These are phyloP conservation scores for Xylaria sp. DNA, from an alignment of 2,329 filamentous ascomycete genomes.

Conservation along the genomic window DNA sequence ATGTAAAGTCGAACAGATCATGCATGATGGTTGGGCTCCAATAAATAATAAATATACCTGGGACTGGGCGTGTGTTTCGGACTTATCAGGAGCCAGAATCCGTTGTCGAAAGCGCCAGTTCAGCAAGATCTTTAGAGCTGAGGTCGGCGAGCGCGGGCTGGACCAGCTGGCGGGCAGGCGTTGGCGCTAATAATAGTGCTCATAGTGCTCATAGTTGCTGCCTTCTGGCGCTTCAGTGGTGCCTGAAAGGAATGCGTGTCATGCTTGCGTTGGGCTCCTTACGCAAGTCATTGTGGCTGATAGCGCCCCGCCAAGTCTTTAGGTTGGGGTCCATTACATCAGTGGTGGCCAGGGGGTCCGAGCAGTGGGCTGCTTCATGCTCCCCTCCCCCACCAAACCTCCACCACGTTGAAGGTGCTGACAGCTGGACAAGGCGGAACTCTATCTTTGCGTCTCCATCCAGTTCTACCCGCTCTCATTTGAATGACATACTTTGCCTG, in stretches of 20 bases:
- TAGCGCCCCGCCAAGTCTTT: constrained; percentile 36
- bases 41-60: background rate
- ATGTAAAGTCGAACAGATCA: constrained; percentile 15
- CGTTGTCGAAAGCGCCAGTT: constrained; percentile 4
- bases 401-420: constrained; percentile 36
- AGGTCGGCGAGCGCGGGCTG: background rate
- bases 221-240: constrained; percentile 14
- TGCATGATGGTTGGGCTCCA: constrained; percentile 19
- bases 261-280: constrained; percentile 43
- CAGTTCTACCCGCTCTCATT: constrained; percentile 19
- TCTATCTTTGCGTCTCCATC: constrained; percentile 31
- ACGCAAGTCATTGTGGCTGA: constrained; percentile 53
- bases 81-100: background rate
- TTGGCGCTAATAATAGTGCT: constrained; percentile 15
- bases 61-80: background rate
- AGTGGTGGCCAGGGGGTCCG: constrained; percentile 34
- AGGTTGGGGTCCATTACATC: constrained; percentile 48
- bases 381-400: constrained; percentile 43
- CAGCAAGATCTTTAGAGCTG: background rate
- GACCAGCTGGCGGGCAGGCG: constrained; percentile 1
- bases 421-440: constrained; percentile 36
- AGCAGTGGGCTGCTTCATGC: constrained; percentile 28
- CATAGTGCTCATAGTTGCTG: background rate
- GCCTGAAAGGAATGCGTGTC: constrained; percentile 38
- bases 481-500: background rate